phyloP scores from a whole-genome alignment of 129 eudicot genomes.

The Lonicera japonica region DNA sequence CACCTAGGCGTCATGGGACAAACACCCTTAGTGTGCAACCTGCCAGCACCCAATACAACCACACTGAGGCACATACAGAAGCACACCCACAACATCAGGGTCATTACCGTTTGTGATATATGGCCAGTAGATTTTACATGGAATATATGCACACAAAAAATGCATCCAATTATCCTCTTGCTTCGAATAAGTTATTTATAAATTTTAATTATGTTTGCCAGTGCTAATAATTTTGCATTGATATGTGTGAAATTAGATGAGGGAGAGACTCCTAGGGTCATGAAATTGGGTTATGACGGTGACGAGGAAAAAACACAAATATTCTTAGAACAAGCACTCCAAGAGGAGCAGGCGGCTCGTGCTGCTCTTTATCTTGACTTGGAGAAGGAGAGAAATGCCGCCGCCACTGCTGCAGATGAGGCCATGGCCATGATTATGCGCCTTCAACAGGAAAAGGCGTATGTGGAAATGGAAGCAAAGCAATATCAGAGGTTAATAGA shows the following conservation, averaged over 20 bases:
- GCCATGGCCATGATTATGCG: slow-evolving; percentile 98
- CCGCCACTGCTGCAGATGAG: slow-evolving; percentile 95
- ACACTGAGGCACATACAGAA: no score
- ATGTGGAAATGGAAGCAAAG: slow-evolving; percentile 74
- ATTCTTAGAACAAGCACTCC: slow-evolving; percentile 48
- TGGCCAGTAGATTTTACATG: no score
- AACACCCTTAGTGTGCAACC: no score
- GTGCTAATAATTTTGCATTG: slow-evolving; percentile 11
- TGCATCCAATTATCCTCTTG: no score
- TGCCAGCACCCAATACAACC: no score
- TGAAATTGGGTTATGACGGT: slow-evolving; percentile 19
- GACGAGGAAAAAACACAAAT: slow-evolving; percentile 37
- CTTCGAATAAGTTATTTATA: no score
- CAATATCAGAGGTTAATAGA: slow-evolving; percentile 82
- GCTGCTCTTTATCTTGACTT: slow-evolving; percentile 66
- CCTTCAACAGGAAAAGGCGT: slow-evolving; percentile 85
- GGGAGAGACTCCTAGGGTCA: slow-evolving; percentile 23
- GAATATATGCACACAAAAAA: no score
- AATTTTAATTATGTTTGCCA: no score
- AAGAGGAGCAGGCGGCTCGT: slow-evolving; percentile 52
- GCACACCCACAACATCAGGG: no score
- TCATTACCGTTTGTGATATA: no score
- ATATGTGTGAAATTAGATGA: slow-evolving; percentile 26
- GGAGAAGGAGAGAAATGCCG: slow-evolving; percentile 86
- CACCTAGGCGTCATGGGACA: no score